Conservation (phyloP, 805 yeast genomes). For the Yamadazyma ubonensis region DNA sequence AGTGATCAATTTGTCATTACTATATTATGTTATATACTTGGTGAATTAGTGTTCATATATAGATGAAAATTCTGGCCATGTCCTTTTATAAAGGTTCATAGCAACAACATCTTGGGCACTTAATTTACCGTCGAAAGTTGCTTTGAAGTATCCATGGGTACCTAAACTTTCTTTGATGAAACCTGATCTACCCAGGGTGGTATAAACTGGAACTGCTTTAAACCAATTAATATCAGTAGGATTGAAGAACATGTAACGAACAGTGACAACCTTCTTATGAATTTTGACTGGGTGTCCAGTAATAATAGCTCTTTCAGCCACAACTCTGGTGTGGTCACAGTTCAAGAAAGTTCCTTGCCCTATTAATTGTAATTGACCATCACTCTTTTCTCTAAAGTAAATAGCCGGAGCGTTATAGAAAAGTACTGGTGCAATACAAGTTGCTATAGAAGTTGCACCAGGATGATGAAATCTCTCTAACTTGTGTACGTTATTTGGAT, state of each 20-base stretch:
- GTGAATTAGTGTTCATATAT: constrained; percentile 5
- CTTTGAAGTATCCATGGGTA: constrained; percentile 97
- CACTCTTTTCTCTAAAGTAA: constrained; percentile 62
- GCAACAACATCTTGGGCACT: constrained; percentile 91
- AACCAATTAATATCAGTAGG: constrained; percentile 85
- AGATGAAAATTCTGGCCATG: constrained; percentile 70
- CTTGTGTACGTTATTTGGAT: constrained; percentile 83
- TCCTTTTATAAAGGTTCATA: constrained; percentile 90
- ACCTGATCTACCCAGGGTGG: constrained; percentile 91
- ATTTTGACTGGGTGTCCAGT: constrained; percentile 96
- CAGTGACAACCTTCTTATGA: constrained; percentile 86
- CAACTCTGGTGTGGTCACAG: constrained; percentile 77
- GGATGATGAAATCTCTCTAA: constrained; percentile 80
- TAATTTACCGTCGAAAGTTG: constrained; percentile 87
- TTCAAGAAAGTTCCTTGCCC: constrained; percentile 91
- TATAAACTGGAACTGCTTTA: constrained; percentile 88
- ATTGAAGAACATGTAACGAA: constrained; percentile 96
- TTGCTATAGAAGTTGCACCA: constrained; percentile 68
- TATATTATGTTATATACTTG: constrained; percentile 5
- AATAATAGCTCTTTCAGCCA: constrained; percentile 83
- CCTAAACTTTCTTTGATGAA: constrained; percentile 94
- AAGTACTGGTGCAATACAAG: constrained; percentile 83
- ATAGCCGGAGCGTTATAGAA: constrained; percentile 84
- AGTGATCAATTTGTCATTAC: constrained; percentile 2
- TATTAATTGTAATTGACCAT: constrained; percentile 60